Evolutionary conservation across 495 filamentous ascomycete species (phyloP).

Genomic region (Daldinia bambusicola): DNA sequence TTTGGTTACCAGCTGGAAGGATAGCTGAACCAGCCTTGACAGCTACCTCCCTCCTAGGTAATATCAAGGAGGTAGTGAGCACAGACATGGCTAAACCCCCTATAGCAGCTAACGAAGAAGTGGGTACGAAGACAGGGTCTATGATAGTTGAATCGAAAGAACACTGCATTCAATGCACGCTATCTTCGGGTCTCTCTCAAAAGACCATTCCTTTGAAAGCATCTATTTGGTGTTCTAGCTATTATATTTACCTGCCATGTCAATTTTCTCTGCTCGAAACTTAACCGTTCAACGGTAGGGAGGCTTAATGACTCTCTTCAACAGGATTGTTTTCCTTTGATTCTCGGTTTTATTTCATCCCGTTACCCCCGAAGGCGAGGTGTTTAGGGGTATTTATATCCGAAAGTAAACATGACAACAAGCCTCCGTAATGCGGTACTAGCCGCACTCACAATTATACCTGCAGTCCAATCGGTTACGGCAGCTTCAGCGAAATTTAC

Average conservation of each 20-base stretch:
- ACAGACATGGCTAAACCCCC: background rate
- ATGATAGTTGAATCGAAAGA: constrained; percentile 36
- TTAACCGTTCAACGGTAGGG: constrained; percentile 13
- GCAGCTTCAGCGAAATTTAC: constrained; percentile 16
- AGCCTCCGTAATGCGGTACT: constrained; percentile 31
- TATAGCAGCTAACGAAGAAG: constrained; percentile 3
- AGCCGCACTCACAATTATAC: constrained; percentile 26
- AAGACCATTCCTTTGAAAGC: constrained; percentile 29
- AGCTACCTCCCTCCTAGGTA: background rate
- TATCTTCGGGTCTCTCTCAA: constrained; percentile 13
- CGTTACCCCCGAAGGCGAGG: background rate
- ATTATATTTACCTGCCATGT: constrained; percentile 9
- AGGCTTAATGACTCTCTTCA: background rate
- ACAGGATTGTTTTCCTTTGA: background rate
- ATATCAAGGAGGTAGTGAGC: background rate
- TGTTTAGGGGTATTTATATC: background rate
- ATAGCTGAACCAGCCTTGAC: constrained; percentile 34
- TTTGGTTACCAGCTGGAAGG: constrained; percentile 4
- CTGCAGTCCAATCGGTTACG: constrained; percentile 15
- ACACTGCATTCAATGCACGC: constrained; percentile 30
- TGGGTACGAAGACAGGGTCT: constrained; percentile 36
- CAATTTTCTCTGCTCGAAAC: constrained; percentile 15
- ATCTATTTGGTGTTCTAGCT: constrained; percentile 13
- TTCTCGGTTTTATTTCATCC: constrained; percentile 4
- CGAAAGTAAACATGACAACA: constrained; percentile 19